Base-by-base conservation (phyloP, 2,329 filamentous ascomycete species). In the Colletotrichum paranaense region DNA sequence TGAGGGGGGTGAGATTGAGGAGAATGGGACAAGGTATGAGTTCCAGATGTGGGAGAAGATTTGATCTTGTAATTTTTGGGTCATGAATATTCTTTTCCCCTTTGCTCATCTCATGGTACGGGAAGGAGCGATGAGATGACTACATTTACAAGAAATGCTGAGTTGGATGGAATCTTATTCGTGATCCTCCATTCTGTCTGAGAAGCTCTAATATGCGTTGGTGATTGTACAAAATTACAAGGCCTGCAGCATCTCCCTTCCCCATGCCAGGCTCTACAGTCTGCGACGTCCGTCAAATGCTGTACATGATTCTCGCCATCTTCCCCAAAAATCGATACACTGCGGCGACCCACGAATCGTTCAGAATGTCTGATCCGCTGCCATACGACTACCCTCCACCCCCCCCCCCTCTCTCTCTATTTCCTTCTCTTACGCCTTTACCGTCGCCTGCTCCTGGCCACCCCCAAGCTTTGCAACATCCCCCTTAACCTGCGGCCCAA, bases 41-140 rank as follows among this genome's bases (percentile, higher is more conserved):
- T 94, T 93, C 83, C 89, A 93, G 81, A 89, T 95, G 89, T 95
- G 91, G 91, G 91, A 92, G 85, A 89, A 86, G 85, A 79, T 26
- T 24, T 70, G 49, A 73, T 11, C 8, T 19, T 1, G 2, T 49
- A 73, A 8, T n/a, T 8, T 4, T 11, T 49, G 2, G 42, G 7
- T 9, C 6, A 49, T n/a, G 8, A 9, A 4, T 49, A 4, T 22
- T 22, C 42, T 19, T 0, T 19, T 42, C 12, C 14, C 6, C 5
- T 11, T 35, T 35, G 16, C 16, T 8, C 16, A 16, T 4, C 38
- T 24, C 22, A 14, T 53, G 11, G 7, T 4, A 35, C 24, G 4
- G 28, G 19, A 26, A 69, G 19, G 42, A 42, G 16, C 0, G 5
- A 63, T 24, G 8, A 22, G 4, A 42, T 35, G 42, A 19, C 32